Conservation (phyloP, 2,329 filamentous ascomycete species). For the Phoma sp. region DNA sequence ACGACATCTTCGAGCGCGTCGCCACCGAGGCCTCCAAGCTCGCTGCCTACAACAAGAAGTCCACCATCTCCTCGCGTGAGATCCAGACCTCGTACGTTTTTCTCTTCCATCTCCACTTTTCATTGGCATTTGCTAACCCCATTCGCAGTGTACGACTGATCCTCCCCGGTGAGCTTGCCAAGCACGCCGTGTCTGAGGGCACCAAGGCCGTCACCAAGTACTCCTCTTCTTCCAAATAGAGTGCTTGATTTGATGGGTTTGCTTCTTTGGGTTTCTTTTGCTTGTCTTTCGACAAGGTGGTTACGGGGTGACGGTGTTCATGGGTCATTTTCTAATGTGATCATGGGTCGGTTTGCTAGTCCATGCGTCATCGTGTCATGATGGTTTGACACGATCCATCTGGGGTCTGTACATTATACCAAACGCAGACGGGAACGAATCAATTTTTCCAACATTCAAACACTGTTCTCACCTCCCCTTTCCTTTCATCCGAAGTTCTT, state of each 20-base stretch:
- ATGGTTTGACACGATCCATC: slow-evolving; percentile 46
- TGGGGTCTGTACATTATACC: slow-evolving; percentile 52
- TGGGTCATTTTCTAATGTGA: slow-evolving; percentile 57
- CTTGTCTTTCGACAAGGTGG: slow-evolving; percentile 54
- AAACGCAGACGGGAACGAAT: slow-evolving; percentile 49
- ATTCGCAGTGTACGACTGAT: slow-evolving; percentile 80
- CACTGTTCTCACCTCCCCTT: background rate
- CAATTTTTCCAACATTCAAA: slow-evolving; percentile 48
- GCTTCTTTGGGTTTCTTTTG: slow-evolving; percentile 60
- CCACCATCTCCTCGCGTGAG: slow-evolving; percentile 98
- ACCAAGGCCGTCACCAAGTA: slow-evolving; percentile 99
- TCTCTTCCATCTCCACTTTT: background rate
- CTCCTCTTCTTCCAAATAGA: slow-evolving; percentile 98
- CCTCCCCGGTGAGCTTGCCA: slow-evolving; percentile 96
- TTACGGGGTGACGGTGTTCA: slow-evolving; percentile 51
- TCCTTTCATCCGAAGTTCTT: background rate
- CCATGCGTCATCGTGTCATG: slow-evolving; percentile 45
- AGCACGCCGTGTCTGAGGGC: slow-evolving; percentile 99
- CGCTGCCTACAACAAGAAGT: slow-evolving; percentile 99
- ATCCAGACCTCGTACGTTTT: slow-evolving; percentile 87
- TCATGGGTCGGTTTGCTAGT: slow-evolving; percentile 57
- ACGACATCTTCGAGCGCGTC: slow-evolving; percentile 99
- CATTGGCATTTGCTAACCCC: slow-evolving; percentile 34
- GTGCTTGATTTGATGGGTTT: slow-evolving; percentile 49
- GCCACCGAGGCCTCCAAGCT: slow-evolving; percentile 99